Evolutionary conservation across 192 early-diverging fungal genomes (phyloP).

Genomic region (Coemansia sp.): DNA sequence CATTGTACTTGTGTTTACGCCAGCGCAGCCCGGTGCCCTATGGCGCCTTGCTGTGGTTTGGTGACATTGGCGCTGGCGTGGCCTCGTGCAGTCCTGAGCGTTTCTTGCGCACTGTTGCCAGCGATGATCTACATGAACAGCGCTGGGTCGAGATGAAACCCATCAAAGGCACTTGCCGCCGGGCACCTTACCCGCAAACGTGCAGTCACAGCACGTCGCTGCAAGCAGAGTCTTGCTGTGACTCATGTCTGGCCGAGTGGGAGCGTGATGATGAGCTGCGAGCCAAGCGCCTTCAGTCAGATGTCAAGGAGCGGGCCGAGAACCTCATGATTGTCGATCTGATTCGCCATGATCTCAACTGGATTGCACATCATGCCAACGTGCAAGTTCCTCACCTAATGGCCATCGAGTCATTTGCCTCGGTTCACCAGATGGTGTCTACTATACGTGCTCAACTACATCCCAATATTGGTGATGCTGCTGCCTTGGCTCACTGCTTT

Average conservation of each 20-base stretch:
- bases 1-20: slow-evolving; percentile 65
- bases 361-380: slow-evolving; percentile 59
- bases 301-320: slow-evolving; percentile 90
- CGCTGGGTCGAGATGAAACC: slow-evolving; percentile 86
- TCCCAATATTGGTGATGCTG: slow-evolving; percentile 55
- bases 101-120: slow-evolving; percentile 56
- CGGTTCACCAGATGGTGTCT: slow-evolving; percentile 89
- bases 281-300: slow-evolving; percentile 48
- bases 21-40: slow-evolving; percentile 82
- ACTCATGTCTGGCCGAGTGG: slow-evolving; percentile 6
- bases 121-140: background rate
- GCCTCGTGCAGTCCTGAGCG: slow-evolving; percentile 76
- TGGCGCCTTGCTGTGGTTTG: slow-evolving; percentile 65
- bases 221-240: background rate
- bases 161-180: slow-evolving; percentile 77
- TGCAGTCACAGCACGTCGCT: too few relatives aligned
- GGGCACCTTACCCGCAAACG: background rate
- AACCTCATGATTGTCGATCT: slow-evolving; percentile 98
- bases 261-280: slow-evolving; percentile 10
- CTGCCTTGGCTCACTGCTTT: slow-evolving; percentile 72
- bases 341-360: slow-evolving; percentile 88
- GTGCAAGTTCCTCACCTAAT: slow-evolving; percentile 82
- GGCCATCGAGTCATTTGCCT: slow-evolving; percentile 83
- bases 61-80: slow-evolving; percentile 32
- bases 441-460: slow-evolving; percentile 69